Conservation (phyloP, 2,329 filamentous ascomycete genomes). For the Zymoseptoria tritici region DNA sequence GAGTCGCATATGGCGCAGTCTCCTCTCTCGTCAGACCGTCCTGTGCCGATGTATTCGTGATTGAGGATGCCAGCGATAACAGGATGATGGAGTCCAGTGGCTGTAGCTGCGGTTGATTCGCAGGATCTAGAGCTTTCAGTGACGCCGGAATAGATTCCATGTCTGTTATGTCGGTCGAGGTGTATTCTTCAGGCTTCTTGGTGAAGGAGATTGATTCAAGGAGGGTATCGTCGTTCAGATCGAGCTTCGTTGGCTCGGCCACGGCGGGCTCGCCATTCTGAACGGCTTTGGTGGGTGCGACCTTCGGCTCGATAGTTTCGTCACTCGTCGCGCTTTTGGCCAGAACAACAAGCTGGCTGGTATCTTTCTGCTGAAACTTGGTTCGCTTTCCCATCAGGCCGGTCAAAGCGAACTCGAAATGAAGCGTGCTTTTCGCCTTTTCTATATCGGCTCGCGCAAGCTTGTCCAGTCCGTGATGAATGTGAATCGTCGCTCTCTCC, state of each 20-base stretch:
- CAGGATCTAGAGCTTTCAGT: slow-evolving; percentile 61
- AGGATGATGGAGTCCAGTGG: slow-evolving; percentile 86
- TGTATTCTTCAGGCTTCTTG: slow-evolving; percentile 36
- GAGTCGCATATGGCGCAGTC: slow-evolving; percentile 80
- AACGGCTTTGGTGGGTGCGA: slow-evolving; percentile 1
- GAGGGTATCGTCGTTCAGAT: slow-evolving; percentile 86
- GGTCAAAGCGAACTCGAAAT: slow-evolving; percentile 73
- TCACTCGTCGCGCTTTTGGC: slow-evolving; percentile 60
- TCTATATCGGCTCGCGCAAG: slow-evolving; percentile 66
- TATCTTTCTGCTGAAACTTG: slow-evolving; percentile 68
- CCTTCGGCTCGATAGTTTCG: background rate
- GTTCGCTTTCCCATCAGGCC: slow-evolving; percentile 82
- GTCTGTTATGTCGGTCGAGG: slow-evolving; percentile 36
- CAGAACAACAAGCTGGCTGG: slow-evolving; percentile 83
- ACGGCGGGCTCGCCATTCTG: slow-evolving; percentile 4
- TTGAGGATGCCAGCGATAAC: slow-evolving; percentile 68
- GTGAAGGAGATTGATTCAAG: slow-evolving; percentile 80
- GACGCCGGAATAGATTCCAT: slow-evolving; percentile 50
- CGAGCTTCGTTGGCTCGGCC: slow-evolving; percentile 48
- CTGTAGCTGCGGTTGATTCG: slow-evolving; percentile 72
- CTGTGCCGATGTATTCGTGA: slow-evolving; percentile 79
- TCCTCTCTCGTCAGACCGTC: slow-evolving; percentile 89
- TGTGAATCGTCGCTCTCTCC: slow-evolving; percentile 75
- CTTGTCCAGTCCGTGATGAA: slow-evolving; percentile 72
- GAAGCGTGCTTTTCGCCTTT: slow-evolving; percentile 57